A percentile compares a stretch with the other conserved stretches of the same genome.
These are phyloP conservation scores for Paratinospora sagittata DNA, from an alignment of 164 flowering plant species.

Conservation along the genomic window DNA sequence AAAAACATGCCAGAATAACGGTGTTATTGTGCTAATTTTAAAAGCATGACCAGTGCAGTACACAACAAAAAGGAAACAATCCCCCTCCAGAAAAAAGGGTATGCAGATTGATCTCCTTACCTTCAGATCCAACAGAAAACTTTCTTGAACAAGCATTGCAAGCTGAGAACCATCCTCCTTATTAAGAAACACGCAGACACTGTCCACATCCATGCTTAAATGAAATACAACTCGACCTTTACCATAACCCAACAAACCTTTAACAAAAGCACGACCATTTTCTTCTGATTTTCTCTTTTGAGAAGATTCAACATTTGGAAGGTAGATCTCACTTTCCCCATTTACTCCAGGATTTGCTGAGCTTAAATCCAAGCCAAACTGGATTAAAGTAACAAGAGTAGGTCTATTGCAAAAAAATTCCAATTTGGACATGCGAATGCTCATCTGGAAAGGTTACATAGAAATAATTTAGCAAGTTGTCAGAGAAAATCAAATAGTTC, in stretches of 20 bases:
- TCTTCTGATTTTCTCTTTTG: slow-evolving; percentile 41
- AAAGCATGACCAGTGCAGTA: neutral
- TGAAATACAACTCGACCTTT: slow-evolving; percentile 84
- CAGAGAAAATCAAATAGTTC: neutral
- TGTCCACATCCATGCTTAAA: slow-evolving; percentile 79
- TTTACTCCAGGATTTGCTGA: slow-evolving; percentile 22
- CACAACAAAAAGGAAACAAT: neutral
- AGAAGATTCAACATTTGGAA: slow-evolving; percentile 24
- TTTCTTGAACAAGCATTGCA: slow-evolving; percentile 94
- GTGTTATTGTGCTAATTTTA: neutral
- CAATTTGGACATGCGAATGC: slow-evolving; percentile 82
- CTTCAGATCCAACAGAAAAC: slow-evolving; percentile 76
- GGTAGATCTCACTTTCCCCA: slow-evolving; percentile 9
- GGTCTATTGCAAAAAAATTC: slow-evolving; percentile 94
- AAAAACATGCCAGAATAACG: neutral
- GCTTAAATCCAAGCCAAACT: slow-evolving; percentile 74
- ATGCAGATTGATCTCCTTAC: slow-evolving; percentile 25
- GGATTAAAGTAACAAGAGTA: slow-evolving; percentile 88
- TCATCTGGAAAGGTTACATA: slow-evolving; percentile 59
- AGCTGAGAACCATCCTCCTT: slow-evolving; percentile 96
- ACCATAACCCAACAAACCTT: slow-evolving; percentile 89
- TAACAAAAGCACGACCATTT: slow-evolving; percentile 47
- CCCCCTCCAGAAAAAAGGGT: neutral
- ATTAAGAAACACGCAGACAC: slow-evolving; percentile 79
- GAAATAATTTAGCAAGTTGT: neutral